phyloP scores from a whole-genome alignment of 345 rosid species.

The Nasturtium officinale region DNA sequence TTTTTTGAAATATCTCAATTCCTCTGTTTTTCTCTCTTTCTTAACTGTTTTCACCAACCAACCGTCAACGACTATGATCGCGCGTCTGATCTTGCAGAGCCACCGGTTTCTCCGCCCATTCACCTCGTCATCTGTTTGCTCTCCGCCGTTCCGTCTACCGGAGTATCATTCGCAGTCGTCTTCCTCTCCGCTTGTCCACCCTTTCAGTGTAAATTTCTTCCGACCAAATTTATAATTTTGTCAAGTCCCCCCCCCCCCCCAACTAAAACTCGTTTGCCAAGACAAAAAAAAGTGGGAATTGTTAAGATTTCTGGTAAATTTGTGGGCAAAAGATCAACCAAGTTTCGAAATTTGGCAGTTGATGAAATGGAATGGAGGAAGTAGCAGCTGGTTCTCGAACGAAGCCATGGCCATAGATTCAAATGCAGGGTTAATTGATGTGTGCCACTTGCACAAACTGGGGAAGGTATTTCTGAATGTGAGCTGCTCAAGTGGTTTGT shows the following conservation, averaged over 20 bases:
- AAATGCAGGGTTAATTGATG: constrained; percentile 56
- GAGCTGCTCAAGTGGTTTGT: constrained; percentile 94
- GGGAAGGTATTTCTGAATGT: constrained; percentile 98
- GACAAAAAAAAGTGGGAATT: not conserved
- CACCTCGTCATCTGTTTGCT: constrained; percentile 25
- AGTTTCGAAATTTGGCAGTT: constrained; percentile 34
- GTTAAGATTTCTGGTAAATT: not conserved
- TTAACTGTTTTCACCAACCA: not conserved
- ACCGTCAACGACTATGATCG: constrained; percentile 31
- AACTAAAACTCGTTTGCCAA: not conserved
- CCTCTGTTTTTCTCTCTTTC: constrained; percentile 3
- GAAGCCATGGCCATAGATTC: constrained; percentile 54
- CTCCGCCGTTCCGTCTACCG: constrained; percentile 23
- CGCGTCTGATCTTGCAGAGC: constrained; percentile 44
- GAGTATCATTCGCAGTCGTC: constrained; percentile 24
- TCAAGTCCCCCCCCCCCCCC: too few relatives aligned
- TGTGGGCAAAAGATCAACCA: not conserved
- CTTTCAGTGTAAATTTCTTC: constrained; percentile 29
- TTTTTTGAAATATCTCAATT: not conserved
- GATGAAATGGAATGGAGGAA: constrained; percentile 32
- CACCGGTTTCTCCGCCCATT: constrained; percentile 39
- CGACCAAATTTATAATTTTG: not conserved
- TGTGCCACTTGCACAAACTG: constrained; percentile 94
- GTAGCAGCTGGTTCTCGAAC: constrained; percentile 53
- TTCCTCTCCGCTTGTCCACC: constrained; percentile 11